A percentile compares a stretch with the other conserved stretches of the same genome.
Conservation (phyloP, 495 filamentous ascomycete species). For the Aspergillus sclerotioniger region DNA sequence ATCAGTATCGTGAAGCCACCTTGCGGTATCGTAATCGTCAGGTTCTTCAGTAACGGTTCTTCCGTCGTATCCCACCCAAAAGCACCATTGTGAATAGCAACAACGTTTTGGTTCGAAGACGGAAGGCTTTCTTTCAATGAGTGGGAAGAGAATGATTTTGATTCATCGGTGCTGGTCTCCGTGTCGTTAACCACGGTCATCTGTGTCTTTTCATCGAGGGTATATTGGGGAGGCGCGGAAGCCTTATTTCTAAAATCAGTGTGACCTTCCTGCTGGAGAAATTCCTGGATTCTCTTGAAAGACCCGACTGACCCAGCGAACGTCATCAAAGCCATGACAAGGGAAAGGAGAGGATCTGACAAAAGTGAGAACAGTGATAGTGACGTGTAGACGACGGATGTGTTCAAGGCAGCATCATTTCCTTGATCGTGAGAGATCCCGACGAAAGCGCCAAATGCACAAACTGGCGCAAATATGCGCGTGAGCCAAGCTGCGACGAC, state of each 20-base stretch:
- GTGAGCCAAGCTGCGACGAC: constrained; percentile 42
- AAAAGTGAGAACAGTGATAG: constrained; percentile 61
- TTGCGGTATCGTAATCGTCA: constrained; percentile 40
- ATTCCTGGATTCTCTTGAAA: constrained; percentile 58
- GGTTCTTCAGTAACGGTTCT: constrained; percentile 39
- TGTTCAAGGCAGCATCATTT: constrained; percentile 45
- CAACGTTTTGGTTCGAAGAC: constrained; percentile 19
- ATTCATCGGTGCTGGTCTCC: constrained; percentile 22
- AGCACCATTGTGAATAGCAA: constrained; percentile 44
- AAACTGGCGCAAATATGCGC: constrained; percentile 50
- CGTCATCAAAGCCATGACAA: constrained; percentile 57
- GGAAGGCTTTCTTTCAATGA: constrained; percentile 24
- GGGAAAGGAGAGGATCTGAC: constrained; percentile 49
- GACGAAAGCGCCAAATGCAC: constrained; percentile 52
- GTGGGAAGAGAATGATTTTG: constrained; percentile 25
- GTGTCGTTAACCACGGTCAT: constrained; percentile 22
- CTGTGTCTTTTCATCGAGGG: constrained; percentile 25
- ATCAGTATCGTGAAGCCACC: constrained; percentile 50
- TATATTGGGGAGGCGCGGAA: constrained; percentile 18
- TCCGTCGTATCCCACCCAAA: constrained; percentile 53
- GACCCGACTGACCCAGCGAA: constrained; percentile 56
- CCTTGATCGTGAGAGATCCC: constrained; percentile 48
- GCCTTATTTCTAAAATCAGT: constrained; percentile 29
- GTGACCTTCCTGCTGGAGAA: constrained; percentile 47
- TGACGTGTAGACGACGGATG: constrained; percentile 55